Percentiles rank a stretch among this genome's conserved stretches.
These are phyloP conservation scores for Phytophthora brassicae DNA, from an alignment of 352 stramenopile species.

Conservation along the genomic window DNA sequence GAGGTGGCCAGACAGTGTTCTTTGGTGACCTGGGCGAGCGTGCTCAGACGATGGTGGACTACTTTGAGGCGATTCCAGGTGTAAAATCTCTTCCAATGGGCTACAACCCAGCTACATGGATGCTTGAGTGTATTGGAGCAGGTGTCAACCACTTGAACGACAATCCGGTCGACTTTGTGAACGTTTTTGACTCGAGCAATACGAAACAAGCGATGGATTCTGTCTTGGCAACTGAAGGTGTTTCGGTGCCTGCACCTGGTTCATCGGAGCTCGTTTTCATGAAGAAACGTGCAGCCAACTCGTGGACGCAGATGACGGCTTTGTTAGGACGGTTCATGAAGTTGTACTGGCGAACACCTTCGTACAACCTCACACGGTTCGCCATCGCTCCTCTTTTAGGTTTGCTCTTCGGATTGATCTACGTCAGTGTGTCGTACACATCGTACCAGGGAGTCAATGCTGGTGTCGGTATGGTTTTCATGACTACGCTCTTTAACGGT, in stretches of 20 bases:
- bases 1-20: slow-evolving; percentile 79
- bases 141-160: slow-evolving; percentile 27
- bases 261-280: slow-evolving; percentile 31
- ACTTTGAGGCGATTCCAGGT: slow-evolving; percentile 75
- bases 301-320: slow-evolving; percentile 34
- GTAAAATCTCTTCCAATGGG: slow-evolving; percentile 43
- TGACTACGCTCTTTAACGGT: slow-evolving; percentile 81
- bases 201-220: slow-evolving; percentile 26
- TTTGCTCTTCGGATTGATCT: slow-evolving; percentile 51
- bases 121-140: slow-evolving; percentile 83
- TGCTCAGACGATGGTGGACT: slow-evolving; percentile 42
- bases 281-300: slow-evolving; percentile 36
- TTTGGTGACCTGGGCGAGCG: slow-evolving; percentile 75
- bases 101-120: slow-evolving; percentile 90
- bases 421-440: slow-evolving; percentile 40
- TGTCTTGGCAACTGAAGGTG: slow-evolving; percentile 26
- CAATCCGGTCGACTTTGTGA: slow-evolving; percentile 26
- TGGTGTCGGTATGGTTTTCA: slow-evolving; percentile 81
- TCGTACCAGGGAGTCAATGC: slow-evolving; percentile 55
- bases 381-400: slow-evolving; percentile 38
- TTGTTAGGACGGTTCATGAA: slow-evolving; percentile 40
- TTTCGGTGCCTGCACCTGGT: slow-evolving; percentile 16
- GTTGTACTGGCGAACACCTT: slow-evolving; percentile 58
- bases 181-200: slow-evolving; percentile 30
- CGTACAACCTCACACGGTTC: slow-evolving; percentile 82